Evolutionary conservation across 139 green algal genomes (phyloP).

Genomic region (Micractinium conductrix): DNA sequence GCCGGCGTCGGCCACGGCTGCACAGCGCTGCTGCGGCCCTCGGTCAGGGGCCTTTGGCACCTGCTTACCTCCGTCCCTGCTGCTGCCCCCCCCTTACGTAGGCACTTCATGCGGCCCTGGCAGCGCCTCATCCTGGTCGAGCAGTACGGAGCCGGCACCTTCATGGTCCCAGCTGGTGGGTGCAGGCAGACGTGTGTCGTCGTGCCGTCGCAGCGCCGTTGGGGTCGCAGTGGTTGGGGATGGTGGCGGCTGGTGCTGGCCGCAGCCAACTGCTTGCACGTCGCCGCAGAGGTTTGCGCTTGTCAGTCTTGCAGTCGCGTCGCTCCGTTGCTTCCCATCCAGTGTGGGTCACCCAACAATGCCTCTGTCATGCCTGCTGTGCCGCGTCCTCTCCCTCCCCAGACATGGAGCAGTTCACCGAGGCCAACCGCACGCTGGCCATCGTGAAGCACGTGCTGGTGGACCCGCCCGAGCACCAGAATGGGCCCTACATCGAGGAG

Average conservation of each 20-base stretch:
- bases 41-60: too few species aligned
- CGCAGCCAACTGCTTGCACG: too few species aligned
- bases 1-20: too few species aligned
- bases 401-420: slow-evolving; percentile 14
- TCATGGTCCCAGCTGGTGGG: slow-evolving; percentile 16
- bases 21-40: too few species aligned
- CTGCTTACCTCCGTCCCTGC: neutral
- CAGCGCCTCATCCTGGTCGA: slow-evolving; percentile 21
- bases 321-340: too few species aligned
- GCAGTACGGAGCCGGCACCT: slow-evolving; percentile 32
- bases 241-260: too few species aligned
- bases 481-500: slow-evolving; percentile 26
- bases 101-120: slow-evolving; percentile 15
- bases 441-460: slow-evolving; percentile 35
- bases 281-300: too few species aligned
- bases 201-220: too few species aligned
- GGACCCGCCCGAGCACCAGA: slow-evolving; percentile 10
- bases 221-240: too few species aligned
- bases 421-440: slow-evolving; percentile 18
- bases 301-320: too few species aligned
- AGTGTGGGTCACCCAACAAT: neutral
- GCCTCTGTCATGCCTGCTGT: neutral
- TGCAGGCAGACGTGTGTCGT: too few species aligned
- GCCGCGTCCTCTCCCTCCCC: neutral
- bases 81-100: neutral